phyloP scores from a whole-genome alignment of 208 protist species.

The Phytomonas sp. region DNA sequence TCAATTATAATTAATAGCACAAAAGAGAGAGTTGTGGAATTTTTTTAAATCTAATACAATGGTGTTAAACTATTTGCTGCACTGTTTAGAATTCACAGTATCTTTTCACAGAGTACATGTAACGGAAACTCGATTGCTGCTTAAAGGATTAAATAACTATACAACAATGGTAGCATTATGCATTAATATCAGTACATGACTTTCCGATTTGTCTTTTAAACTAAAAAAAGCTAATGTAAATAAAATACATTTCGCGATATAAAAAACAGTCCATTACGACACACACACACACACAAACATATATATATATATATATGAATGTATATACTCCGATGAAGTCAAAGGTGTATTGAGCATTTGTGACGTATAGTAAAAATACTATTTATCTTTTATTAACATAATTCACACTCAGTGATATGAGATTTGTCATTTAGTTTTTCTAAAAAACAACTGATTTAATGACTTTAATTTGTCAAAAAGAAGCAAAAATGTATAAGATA shows the following conservation, averaged over 20 bases:
- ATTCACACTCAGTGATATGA: background rate
- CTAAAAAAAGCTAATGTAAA: background rate
- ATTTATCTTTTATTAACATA: background rate
- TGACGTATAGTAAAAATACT: background rate
- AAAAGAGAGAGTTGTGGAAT: background rate
- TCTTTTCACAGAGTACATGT: background rate
- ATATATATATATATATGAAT: background rate
- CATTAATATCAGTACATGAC: background rate
- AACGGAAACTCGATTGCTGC: background rate
- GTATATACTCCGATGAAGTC: background rate
- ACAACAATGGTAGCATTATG: background rate
- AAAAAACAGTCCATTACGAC: background rate
- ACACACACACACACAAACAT: too few relatives aligned
- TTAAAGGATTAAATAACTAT: background rate
- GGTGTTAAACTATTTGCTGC: background rate
- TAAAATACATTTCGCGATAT: background rate
- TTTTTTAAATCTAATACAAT: background rate
- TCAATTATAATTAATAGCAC: background rate
- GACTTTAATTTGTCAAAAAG: background rate
- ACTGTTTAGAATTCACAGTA: background rate
- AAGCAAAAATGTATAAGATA: background rate
- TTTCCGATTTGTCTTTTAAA: background rate
- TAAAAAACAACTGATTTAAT: too few relatives aligned
- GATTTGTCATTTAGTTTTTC: background rate
- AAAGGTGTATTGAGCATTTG: background rate